phyloP scores from a whole-genome alignment of 768 basidiomycete genomes.

The Boletus subcaerulescens region DNA sequence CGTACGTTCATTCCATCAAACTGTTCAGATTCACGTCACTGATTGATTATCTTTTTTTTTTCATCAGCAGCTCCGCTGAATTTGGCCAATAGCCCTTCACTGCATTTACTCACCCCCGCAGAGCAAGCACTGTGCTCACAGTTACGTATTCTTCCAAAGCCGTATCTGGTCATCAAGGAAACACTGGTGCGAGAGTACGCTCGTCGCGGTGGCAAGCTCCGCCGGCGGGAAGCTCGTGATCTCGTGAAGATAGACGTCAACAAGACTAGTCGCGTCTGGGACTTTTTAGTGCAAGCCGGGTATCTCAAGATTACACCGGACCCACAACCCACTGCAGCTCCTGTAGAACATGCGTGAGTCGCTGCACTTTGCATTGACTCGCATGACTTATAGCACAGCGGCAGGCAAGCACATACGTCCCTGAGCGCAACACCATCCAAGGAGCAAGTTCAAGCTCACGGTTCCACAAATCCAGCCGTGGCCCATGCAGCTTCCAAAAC shows the following conservation, averaged over 20 bases:
- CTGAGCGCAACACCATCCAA: slow-evolving; percentile 27
- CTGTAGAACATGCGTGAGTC: slow-evolving; percentile 38
- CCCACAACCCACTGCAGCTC: slow-evolving; percentile 26
- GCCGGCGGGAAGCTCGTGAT: slow-evolving; percentile 84
- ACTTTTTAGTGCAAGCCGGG: slow-evolving; percentile 85
- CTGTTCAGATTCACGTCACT: background rate
- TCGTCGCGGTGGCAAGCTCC: slow-evolving; percentile 81
- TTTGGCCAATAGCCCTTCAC: slow-evolving; percentile 83
- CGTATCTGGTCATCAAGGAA: slow-evolving; percentile 95
- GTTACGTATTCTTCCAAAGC: slow-evolving; percentile 89
- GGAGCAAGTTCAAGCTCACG: slow-evolving; percentile 15
- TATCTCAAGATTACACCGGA: slow-evolving; percentile 71
- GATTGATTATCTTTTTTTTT: slow-evolving; percentile 5
- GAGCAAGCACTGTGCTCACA: slow-evolving; percentile 88
- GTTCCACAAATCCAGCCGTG: slow-evolving; percentile 18
- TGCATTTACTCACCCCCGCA: slow-evolving; percentile 84
- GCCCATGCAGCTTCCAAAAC: slow-evolving; percentile 6
- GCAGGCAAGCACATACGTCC: slow-evolving; percentile 14
- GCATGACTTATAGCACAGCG: background rate
- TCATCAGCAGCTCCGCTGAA: slow-evolving; percentile 66
- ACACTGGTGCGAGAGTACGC: slow-evolving; percentile 92
- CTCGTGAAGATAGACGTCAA: slow-evolving; percentile 92
- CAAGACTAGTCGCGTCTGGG: slow-evolving; percentile 91
- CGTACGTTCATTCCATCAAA: slow-evolving; percentile 30
- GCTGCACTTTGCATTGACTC: background rate